Conservation (phyloP, 257 asterid genomes). For the Euphrasia confusa region DNA sequence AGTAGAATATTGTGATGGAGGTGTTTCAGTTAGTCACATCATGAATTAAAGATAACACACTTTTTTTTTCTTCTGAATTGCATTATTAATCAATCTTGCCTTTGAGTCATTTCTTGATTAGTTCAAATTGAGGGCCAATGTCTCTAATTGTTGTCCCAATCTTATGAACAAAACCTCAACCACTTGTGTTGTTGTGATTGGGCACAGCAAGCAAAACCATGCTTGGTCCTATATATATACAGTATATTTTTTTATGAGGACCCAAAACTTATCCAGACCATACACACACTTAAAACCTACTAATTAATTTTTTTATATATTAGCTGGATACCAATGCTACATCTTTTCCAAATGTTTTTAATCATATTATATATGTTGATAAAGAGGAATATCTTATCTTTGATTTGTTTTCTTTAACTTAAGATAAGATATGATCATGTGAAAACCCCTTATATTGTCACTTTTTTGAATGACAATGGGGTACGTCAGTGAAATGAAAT, state of each 20-base stretch:
- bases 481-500: neutral
- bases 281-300: neutral
- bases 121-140: slow-evolving; percentile 9
- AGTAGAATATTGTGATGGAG: slow-evolving; percentile 38
- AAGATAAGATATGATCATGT: slow-evolving; percentile 34
- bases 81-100: slow-evolving; percentile 6
- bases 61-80: neutral
- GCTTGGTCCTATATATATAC: slow-evolving; percentile 13
- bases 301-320: neutral
- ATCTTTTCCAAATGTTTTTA: slow-evolving; percentile 25
- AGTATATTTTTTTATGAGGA: slow-evolving; percentile 21
- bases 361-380: slow-evolving; percentile 26
- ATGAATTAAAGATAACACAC: slow-evolving; percentile 23
- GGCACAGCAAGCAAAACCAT: slow-evolving; percentile 24
- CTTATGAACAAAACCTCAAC: slow-evolving; percentile 23
- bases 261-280: slow-evolving; percentile 26
- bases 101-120: slow-evolving; percentile 6
- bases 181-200: slow-evolving; percentile 29
- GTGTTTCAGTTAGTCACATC: slow-evolving; percentile 47
- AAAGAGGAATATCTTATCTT: slow-evolving; percentile 38
- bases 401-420: slow-evolving; percentile 24
- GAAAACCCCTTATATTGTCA: slow-evolving; percentile 28
- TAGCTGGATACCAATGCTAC: slow-evolving; percentile 28
- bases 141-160: slow-evolving; percentile 14
- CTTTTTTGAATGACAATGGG: slow-evolving; percentile 36